Evolutionary conservation across 306 rosid genomes (phyloP).

Genomic region (Abrus pulchellus): DNA sequence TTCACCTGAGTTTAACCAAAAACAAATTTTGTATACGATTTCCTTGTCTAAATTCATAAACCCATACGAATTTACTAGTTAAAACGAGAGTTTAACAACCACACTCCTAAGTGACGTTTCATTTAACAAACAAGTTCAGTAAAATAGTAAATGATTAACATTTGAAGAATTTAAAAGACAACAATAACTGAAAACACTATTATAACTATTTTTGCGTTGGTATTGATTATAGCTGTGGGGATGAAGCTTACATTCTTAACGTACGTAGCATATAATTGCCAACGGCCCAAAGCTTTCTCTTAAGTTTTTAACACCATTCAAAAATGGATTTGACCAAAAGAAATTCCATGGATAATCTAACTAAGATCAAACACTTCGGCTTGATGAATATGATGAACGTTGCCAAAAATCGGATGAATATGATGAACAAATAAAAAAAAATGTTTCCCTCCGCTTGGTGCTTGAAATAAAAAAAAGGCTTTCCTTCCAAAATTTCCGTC

Average conservation of each 20-base stretch:
- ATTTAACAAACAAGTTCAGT: not conserved
- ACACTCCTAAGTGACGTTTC: not conserved
- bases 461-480: too few species aligned
- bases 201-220: slow-evolving; percentile 31
- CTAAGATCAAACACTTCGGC: too few species aligned
- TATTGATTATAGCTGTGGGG: not conserved
- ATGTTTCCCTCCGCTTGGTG: too few species aligned
- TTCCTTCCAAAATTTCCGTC: too few species aligned
- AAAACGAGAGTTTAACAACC: too few species aligned
- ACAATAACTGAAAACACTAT: not conserved
- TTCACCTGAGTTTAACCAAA: too few species aligned
- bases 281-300: fast-evolving
- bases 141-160: not conserved
- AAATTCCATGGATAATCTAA: not conserved
- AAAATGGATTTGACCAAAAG: not conserved
- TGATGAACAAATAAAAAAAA: too few species aligned
- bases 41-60: too few species aligned
- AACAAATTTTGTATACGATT: too few species aligned
- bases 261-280: slow-evolving; percentile 10
- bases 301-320: not conserved
- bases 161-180: not conserved
- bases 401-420: too few species aligned
- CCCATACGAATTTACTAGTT: too few species aligned
- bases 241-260: slow-evolving; percentile 12
- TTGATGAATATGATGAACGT: too few species aligned